Evolutionary conservation across 106 monocot genomes (phyloP).

Genomic region (Agapanthus africanus): DNA sequence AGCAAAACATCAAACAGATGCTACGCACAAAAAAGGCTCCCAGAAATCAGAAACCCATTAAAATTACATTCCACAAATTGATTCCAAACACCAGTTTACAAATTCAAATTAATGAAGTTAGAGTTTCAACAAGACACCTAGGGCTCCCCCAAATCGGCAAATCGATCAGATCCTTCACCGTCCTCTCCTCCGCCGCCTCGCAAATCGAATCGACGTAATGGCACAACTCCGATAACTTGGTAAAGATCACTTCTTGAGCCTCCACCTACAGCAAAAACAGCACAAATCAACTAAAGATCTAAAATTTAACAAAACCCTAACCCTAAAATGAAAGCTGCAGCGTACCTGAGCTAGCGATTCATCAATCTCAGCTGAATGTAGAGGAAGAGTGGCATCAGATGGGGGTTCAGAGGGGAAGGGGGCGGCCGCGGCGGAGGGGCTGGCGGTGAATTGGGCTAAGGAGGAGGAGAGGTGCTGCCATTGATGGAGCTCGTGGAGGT

Average conservation of each 20-base stretch:
- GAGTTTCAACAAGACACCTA: neutral
- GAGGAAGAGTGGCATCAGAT: too few species aligned
- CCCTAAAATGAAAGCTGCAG: too few species aligned
- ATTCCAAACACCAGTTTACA: too few species aligned
- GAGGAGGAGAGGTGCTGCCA: slow-evolving; percentile 10
- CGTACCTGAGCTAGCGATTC: too few species aligned
- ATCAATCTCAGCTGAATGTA: too few species aligned
- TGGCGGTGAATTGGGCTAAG: neutral
- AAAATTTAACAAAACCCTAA: too few species aligned
- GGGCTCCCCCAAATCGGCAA: slow-evolving; percentile 56
- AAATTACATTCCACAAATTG: neutral
- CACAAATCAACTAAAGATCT: too few species aligned
- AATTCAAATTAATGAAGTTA: neutral
- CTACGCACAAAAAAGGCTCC: neutral
- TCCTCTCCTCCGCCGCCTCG: slow-evolving; percentile 25
- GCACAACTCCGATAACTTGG: slow-evolving; percentile 37
- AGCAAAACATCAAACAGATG: neutral
- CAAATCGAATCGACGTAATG: slow-evolving; percentile 34
- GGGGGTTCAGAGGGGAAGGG: too few species aligned
- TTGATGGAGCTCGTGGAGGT: neutral
- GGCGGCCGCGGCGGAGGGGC: neutral
- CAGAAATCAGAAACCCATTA: neutral
- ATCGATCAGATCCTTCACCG: slow-evolving; percentile 19
- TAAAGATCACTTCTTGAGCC: slow-evolving; percentile 27
- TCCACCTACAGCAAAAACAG: slow-evolving; percentile 24